Evolutionary conservation across 768 basidiomycete species (phyloP).

Genomic region (Gelatoporia subvermispora): DNA sequence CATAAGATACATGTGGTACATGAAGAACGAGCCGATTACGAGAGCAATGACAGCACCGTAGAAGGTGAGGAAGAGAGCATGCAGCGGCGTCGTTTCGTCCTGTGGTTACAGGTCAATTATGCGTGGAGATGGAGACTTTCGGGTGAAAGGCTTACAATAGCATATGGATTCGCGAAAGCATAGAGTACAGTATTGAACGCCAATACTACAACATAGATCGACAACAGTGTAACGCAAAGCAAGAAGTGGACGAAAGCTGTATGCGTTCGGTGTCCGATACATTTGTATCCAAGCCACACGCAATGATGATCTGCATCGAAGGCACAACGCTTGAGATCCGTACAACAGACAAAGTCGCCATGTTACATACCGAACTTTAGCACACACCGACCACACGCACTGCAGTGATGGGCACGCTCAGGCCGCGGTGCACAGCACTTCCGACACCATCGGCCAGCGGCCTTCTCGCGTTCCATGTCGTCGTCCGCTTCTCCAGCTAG

Average conservation of each 20-base stretch:
- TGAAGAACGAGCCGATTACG: slow-evolving; percentile 70
- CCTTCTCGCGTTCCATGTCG: slow-evolving; percentile 30
- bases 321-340: background rate
- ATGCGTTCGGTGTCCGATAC: slow-evolving; percentile 80
- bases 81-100: slow-evolving; percentile 64
- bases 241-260: slow-evolving; percentile 81
- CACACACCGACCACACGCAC: slow-evolving; percentile 66
- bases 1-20: slow-evolving; percentile 74
- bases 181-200: slow-evolving; percentile 52
- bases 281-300: slow-evolving; percentile 74
- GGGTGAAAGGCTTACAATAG: slow-evolving; percentile 47
- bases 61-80: slow-evolving; percentile 63
- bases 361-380: slow-evolving; percentile 71
- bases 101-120: slow-evolving; percentile 19
- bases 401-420: slow-evolving; percentile 75
- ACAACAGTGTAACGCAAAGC: slow-evolving; percentile 53
- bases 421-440: slow-evolving; percentile 80
- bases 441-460: slow-evolving; percentile 61
- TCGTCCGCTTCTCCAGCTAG: slow-evolving; percentile 39
- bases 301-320: slow-evolving; percentile 70
- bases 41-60: slow-evolving; percentile 54
- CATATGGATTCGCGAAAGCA: slow-evolving; percentile 59
- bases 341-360: background rate
- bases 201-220: slow-evolving; percentile 54
- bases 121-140: background rate